Conservation (phyloP, 805 yeast genomes). For the Cyberlindnera japonica region DNA sequence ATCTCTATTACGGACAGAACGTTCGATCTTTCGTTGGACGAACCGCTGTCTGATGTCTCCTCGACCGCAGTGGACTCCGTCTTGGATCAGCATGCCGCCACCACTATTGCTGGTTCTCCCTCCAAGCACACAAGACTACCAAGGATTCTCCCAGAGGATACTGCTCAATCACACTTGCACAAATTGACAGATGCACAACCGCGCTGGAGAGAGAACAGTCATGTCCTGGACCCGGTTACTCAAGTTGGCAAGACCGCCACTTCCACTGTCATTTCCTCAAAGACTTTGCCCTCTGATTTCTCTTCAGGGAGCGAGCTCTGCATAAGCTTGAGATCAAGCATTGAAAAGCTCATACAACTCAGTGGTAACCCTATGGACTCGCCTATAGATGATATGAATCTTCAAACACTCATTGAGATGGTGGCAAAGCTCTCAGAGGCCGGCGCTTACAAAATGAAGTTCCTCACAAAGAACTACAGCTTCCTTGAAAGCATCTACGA, state of each 20-base stretch:
- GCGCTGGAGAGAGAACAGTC: not conserved
- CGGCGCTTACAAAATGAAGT: slow-evolving; percentile 18
- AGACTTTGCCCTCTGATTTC: too few relatives aligned
- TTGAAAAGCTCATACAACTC: slow-evolving; percentile 10
- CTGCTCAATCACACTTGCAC: not conserved
- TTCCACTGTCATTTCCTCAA: too few relatives aligned
- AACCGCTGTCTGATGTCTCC: slow-evolving; percentile 10
- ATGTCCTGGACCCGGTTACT: not conserved
- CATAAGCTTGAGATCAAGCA: slow-evolving; percentile 3
- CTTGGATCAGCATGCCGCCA: not conserved
- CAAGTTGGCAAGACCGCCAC: slow-evolving; percentile 3
- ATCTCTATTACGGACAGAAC: slow-evolving; percentile 21
- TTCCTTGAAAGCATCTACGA: slow-evolving; percentile 22
- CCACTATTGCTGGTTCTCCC: slow-evolving; percentile 1
- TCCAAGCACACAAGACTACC: slow-evolving; percentile 1
- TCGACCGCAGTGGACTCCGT: slow-evolving; percentile 14
- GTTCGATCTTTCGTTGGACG: slow-evolving; percentile 22
- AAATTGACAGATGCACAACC: slow-evolving; percentile 6
- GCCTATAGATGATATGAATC: not conserved
- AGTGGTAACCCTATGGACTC: slow-evolving; percentile 14
- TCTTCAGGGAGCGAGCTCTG: too few relatives aligned
- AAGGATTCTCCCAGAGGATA: not conserved
- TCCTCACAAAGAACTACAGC: slow-evolving; percentile 24
- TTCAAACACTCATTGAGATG: slow-evolving; percentile 8
- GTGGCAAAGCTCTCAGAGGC: slow-evolving; percentile 17